A percentile compares a stretch with the other conserved stretches of the same genome.
phyloP scores from a whole-genome alignment of 1,284 basidiomycete species.

The Sphagnurus paluster region DNA sequence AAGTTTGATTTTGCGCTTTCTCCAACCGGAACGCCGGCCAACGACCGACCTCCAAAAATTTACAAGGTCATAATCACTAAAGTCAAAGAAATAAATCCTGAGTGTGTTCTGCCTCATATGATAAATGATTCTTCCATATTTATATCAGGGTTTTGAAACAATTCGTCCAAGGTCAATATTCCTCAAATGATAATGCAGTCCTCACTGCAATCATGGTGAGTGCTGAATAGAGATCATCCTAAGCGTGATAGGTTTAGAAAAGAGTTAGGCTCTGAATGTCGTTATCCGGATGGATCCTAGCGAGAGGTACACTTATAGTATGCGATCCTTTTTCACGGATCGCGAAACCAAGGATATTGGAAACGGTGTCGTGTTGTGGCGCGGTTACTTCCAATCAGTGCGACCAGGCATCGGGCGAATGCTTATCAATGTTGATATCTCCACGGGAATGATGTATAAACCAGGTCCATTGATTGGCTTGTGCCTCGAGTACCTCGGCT shows the following conservation, averaged over 20 bases:
- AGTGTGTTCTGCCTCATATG: constrained; percentile 35
- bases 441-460: constrained; percentile 73
- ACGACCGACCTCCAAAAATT: constrained; percentile 51
- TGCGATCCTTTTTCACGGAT: constrained; percentile 66
- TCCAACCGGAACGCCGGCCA: constrained; percentile 31
- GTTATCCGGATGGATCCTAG: constrained; percentile 72
- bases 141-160: constrained; percentile 53
- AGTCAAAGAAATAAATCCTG: constrained; percentile 61
- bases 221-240: not conserved
- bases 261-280: constrained; percentile 64
- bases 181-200: constrained; percentile 62
- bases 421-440: constrained; percentile 75
- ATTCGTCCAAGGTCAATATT: constrained; percentile 62
- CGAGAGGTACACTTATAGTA: constrained; percentile 65
- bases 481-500: constrained; percentile 56
- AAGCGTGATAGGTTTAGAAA: not conserved
- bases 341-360: constrained; percentile 24
- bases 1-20: constrained; percentile 60
- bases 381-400: constrained; percentile 57
- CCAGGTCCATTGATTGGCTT: constrained; percentile 44
- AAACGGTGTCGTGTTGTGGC: constrained; percentile 43
- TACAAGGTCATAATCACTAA: constrained; percentile 63
- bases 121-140: not conserved
- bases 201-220: constrained; percentile 67
- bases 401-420: constrained; percentile 63